Evolutionary conservation across 768 basidiomycete species (phyloP).

Genomic region (Mrakia frigida): DNA sequence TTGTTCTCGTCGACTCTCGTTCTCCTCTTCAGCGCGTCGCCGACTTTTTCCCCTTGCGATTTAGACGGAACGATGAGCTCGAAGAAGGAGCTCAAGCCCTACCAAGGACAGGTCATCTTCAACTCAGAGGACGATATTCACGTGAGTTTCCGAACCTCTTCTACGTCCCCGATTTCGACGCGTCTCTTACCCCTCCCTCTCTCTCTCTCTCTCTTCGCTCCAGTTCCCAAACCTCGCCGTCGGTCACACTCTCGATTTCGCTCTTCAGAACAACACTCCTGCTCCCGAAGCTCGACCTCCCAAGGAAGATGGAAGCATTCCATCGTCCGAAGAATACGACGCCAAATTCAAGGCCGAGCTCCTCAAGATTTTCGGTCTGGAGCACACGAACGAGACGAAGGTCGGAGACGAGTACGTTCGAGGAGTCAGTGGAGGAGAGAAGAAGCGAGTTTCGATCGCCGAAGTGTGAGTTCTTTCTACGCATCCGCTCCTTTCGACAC

Average conservation of each 20-base stretch:
- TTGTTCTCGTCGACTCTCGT: neutral
- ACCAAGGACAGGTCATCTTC: slow-evolving; percentile 29
- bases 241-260: slow-evolving; percentile 27
- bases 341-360: slow-evolving; percentile 11
- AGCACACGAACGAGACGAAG: slow-evolving; percentile 35
- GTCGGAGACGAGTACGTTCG: slow-evolving; percentile 32
- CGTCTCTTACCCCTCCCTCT: neutral
- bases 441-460: slow-evolving; percentile 74
- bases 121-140: slow-evolving; percentile 34
- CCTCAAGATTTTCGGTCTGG: slow-evolving; percentile 34
- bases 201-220: neutral
- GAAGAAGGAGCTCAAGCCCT: slow-evolving; percentile 14
- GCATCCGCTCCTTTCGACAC: no score
- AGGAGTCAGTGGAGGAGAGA: slow-evolving; percentile 66
- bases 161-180: neutral
- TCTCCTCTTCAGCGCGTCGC: neutral
- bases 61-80: neutral
- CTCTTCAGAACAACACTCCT: slow-evolving; percentile 12
- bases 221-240: slow-evolving; percentile 27
- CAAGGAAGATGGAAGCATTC: neutral
- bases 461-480: slow-evolving; percentile 52
- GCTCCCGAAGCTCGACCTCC: slow-evolving; percentile 1
- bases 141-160: neutral
- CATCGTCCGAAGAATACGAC: neutral
- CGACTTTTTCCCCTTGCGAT: neutral